Base-by-base conservation (phyloP, 805 yeast genomes). In the Candida pseudoglaebosa region DNA sequence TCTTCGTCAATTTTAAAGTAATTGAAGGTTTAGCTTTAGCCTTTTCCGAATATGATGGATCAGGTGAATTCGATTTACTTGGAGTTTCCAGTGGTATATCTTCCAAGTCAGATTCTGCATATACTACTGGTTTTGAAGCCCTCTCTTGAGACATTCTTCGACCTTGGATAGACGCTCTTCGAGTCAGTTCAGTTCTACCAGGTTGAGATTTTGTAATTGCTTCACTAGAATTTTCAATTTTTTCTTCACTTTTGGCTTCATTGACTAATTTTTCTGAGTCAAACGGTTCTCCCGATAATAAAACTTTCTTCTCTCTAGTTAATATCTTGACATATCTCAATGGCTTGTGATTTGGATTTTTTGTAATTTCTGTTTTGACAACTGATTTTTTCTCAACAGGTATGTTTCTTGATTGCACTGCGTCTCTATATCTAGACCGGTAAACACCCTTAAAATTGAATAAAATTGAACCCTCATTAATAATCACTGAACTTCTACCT, bases 301-400 rank as follows among this genome's bases (percentile, higher is more conserved):
- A 49, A 1, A 73, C 57, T 29, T 53, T 62, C 42, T 58, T 65
- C n/a, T 54, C 50, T 3, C 48, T 52, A 1, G 59, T 50, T 2
- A 60, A 50, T 6, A 76, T 67, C 43, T 57, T 71, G 24, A 75
- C 72, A 44, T 62, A 73, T 46, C 78, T 54, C n/a, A n/a, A n/a
- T 26, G 6, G 13, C n/a, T 7, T 10, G 7, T 22, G 24, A 10
- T 22, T 22, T 7, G 24, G 7, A 10, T 7, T 8, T 8, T 22
- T 24, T 1, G 44, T 32, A 4, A 45, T 44, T 3, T 46, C 42
- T 26, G 47, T 45, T 13, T 53, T 46, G 1, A 58, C 46, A 21
- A 22, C 17, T 13, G 34, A 4, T n/a, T n/a, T n/a, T n/a, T n/a
- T n/a, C n/a, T n/a, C n/a, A n/a, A n/a, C n/a, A n/a, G n/a, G n/a